Evolutionary conservation across 148 eudicot species (phyloP).

Genomic region (Amaranthus palmeri): DNA sequence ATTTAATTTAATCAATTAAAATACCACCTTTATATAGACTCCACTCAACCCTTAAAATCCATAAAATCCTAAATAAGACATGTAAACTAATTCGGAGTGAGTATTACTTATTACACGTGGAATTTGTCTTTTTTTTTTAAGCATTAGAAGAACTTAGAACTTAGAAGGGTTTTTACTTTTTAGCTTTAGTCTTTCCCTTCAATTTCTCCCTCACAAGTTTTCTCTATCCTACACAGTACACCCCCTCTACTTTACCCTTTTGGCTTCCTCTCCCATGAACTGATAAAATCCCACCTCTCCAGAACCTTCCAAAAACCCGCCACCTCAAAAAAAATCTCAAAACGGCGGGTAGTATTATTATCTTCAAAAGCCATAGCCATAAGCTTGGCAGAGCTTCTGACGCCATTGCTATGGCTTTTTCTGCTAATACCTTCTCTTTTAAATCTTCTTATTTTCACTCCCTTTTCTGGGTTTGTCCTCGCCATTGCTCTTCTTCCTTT

Average conservation of each 20-base stretch:
- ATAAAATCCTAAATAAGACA: too few relatives aligned
- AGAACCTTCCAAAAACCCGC: conserved; percentile 13
- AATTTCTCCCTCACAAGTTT: background rate
- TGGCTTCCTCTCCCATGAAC: background rate
- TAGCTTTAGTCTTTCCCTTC: background rate
- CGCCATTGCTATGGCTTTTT: conserved; percentile 41
- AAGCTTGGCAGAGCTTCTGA: conserved; percentile 40
- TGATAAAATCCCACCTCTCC: background rate
- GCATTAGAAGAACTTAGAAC: too few relatives aligned
- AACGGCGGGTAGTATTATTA: conserved; percentile 42
- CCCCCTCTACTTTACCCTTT: background rate
- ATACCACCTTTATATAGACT: too few relatives aligned
- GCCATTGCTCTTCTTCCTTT: conserved; percentile 21
- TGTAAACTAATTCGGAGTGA: too few relatives aligned
- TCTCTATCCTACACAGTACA: background rate
- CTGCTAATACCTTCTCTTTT: conserved; percentile 34
- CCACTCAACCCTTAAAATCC: too few relatives aligned
- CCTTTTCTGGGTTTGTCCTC: conserved; percentile 37
- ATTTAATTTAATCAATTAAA: too few relatives aligned
- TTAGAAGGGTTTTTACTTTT: too few relatives aligned
- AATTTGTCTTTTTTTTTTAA: too few relatives aligned
- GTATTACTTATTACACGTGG: too few relatives aligned
- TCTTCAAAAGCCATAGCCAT: conserved; percentile 22
- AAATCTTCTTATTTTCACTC: conserved; percentile 35
- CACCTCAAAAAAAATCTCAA: conserved; percentile 18